Base-by-base conservation (phyloP, 176 grass and related monocot species). In the Elymus sibiricus region DNA sequence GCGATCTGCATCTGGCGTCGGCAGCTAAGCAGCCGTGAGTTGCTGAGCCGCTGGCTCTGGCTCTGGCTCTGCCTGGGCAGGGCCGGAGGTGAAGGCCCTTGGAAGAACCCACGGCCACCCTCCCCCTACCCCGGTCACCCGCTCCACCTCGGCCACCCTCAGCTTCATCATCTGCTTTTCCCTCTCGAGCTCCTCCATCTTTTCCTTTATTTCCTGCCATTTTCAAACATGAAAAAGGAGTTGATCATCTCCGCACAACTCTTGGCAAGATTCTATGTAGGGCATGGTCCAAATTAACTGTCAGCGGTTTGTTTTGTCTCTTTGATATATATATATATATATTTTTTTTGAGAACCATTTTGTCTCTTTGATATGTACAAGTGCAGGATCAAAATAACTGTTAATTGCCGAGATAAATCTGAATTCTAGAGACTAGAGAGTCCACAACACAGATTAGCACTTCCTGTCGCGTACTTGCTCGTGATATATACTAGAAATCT, bases 101-200 rank as follows among this genome's bases (percentile, higher is more conserved):
- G 79, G 80, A 67, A 87, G 80, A 49, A 72, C 73, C 62, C 87
- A 49, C 25, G 53, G 53, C 53, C 53, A 56, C 19, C 53, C 53
- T 7, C 81, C 84, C 78, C 75, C 72, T 28, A 58, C 5, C 73
- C 46, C 17, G 11, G 73, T 32, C 34, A 86, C 86, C 59, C 12
- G 85, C 83, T 98, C 96, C 25, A 98, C 81, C 82, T 95, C 88
- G 17, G 62, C 76, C 25, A 98, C 69, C 86, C 47, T 98, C 49
- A 89, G 86, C 79, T 56, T 95, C 29, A 94, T 75, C 16, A 82
- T 22, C 61, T 88, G 81, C 46, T 91, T 46, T 75, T 95, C 93
- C 70, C 70, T 82, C 9, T 82, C 83, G 64, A 95, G 79, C 39
- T 92, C 79, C 27, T 95, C 92, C 42, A 85, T 79, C 17, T 74